phyloP scores from a whole-genome alignment of 2,329 filamentous ascomycete species.

The Leptographium procerum region DNA sequence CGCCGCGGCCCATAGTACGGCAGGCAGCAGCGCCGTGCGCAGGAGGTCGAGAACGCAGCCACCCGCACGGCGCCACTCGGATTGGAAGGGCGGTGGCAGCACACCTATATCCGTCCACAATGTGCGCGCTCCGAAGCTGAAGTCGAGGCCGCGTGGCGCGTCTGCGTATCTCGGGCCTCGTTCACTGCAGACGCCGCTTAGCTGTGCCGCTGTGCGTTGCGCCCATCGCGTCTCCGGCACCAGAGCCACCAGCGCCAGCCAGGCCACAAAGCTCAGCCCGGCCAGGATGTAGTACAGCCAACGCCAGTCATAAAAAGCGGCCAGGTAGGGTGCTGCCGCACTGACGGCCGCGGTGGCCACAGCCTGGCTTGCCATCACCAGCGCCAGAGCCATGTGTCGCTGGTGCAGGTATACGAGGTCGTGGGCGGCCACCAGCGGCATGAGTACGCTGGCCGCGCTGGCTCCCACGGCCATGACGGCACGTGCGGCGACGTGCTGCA shows the following conservation, averaged over 20 bases:
- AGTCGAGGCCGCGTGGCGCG: constrained; percentile 13
- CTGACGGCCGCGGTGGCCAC: constrained; percentile 20
- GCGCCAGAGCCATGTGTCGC: constrained; percentile 22
- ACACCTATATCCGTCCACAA: constrained; percentile 21
- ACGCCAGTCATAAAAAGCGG: constrained; percentile 21
- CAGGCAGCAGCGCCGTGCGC: constrained; percentile 22
- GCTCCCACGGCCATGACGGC: constrained; percentile 24
- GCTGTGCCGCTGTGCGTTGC: constrained; percentile 17
- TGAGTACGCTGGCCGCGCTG: constrained; percentile 23
- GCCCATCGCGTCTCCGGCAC: constrained; percentile 25
- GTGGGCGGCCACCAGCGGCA: constrained; percentile 25
- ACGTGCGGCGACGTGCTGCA: constrained; percentile 21
- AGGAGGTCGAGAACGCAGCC: constrained; percentile 18
- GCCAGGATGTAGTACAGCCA: constrained; percentile 24
- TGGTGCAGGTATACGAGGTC: constrained; percentile 28
- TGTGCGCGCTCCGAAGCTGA: constrained; percentile 18
- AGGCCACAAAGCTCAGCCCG: constrained; percentile 19
- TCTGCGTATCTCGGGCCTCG: not conserved
- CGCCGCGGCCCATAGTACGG: constrained; percentile 21
- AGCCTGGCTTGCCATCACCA: constrained; percentile 19
- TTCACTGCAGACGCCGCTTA: constrained; percentile 8
- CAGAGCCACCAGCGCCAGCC: constrained; percentile 21
- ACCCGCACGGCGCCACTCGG: constrained; percentile 17
- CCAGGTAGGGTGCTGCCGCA: constrained; percentile 19
- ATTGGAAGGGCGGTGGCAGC: constrained; percentile 7